Base-by-base conservation (phyloP, 75 land plant species). In the Picea glauca region DNA sequence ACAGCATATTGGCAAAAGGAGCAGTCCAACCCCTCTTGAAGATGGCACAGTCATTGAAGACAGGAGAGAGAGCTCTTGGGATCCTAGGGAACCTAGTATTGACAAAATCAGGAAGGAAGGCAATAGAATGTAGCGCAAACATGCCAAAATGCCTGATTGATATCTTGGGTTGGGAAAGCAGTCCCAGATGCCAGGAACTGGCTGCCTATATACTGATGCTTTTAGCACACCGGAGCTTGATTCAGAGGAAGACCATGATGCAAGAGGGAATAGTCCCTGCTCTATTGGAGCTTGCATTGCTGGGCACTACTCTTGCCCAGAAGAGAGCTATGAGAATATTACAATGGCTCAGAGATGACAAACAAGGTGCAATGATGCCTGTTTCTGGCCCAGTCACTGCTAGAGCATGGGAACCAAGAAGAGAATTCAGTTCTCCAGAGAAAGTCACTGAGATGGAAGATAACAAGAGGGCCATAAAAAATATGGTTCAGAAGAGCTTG, bases 181-280 rank as follows among this genome's bases (percentile, higher is more conserved):
- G 65, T 13, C 79, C 90, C 17, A 91, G 85, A 68, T 91, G 90
- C 78, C 96, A 91, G 80, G 98, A 96, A 75, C 78, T 85, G 14
- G 87, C 91, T 23, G 87, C 87, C 23, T 96, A 96, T 66, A 64
- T 96, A 4, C 82, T 96, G 58, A 93, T 96, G 98, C 82, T 96
- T 58, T 31, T 94, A 4, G 92, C 94, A 9, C 94, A 94, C 68
- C 83, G 87, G 66, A 92, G 90, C 79, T 74, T 65, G 9, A 61
- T 56, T 15, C 87, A 87, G 59, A 66, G 92, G 32, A 83, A 82
- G 56, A 91, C 84, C 38, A 93, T 96, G 98, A 83, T 82, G 35
- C 68, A 74, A 60, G 59, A 74, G 11, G 93, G 97, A 2, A 91
- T 93, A 17, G 89, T 96, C 31, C 84, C 87, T 13, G 89, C 80